Evolutionary conservation across 2,329 filamentous ascomycete species (phyloP).

Genomic region (Acrocalymma vagum): DNA sequence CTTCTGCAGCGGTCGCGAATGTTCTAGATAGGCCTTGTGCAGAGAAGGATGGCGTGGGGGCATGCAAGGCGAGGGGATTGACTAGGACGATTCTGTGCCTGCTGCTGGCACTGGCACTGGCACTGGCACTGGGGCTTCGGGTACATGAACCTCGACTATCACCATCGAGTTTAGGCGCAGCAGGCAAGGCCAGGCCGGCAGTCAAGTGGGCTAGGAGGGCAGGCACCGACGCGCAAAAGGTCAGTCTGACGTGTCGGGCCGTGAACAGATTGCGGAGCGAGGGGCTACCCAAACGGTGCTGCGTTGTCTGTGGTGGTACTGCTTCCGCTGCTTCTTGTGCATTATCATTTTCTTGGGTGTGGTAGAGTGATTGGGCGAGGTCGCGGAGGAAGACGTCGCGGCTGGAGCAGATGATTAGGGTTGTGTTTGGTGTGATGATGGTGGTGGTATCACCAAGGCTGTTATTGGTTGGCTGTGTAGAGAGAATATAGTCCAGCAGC

Average conservation of each 20-base stretch:
- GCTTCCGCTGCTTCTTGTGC: too few relatives aligned
- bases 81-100: conserved; percentile 65
- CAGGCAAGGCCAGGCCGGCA: conserved; percentile 56
- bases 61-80: conserved; percentile 71
- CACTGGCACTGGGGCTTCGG: too few relatives aligned
- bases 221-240: conserved; percentile 78
- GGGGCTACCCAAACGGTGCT: conserved; percentile 62
- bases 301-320: too few relatives aligned
- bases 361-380: conserved; percentile 60
- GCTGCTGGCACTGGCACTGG: too few relatives aligned
- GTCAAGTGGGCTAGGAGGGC: conserved; percentile 80
- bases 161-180: conserved; percentile 10
- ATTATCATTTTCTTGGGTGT: conserved; percentile 11
- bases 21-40: conserved; percentile 74
- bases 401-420: conserved; percentile 75
- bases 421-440: conserved; percentile 70
- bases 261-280: conserved; percentile 75
- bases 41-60: conserved; percentile 76
- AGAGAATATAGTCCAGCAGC: conserved; percentile 71
- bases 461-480: conserved; percentile 47
- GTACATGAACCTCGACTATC: conserved; percentile 13
- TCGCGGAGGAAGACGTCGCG: conserved; percentile 70
- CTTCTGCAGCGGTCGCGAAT: conserved; percentile 70
- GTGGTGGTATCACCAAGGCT: too few relatives aligned
- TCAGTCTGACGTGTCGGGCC: conserved; percentile 72